Evolutionary conservation across 441 rosid genomes (phyloP), one percentile per base, ranked within the genome.

Genomic region (Syzygium syzygioides): DNA sequence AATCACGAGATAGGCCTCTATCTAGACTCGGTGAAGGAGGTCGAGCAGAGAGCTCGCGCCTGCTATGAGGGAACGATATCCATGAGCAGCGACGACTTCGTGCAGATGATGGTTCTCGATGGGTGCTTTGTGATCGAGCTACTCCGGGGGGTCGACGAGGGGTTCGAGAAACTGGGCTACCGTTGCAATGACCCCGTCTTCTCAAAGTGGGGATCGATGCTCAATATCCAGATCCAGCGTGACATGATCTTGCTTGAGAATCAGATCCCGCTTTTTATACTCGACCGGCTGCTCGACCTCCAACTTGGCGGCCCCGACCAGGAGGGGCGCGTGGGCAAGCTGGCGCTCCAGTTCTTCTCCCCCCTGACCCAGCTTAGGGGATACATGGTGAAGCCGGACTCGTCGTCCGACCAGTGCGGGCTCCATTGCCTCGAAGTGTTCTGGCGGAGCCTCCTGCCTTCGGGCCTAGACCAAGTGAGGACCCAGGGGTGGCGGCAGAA

Each of bases 191-290:
- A 66, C 45, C 79, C 45, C 13, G 0, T 66, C 45, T 66, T 66
- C 79, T 66, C 79, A 3, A 17, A 4, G 25, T 4, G 79, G 25
- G 25, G 23, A 66, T 66, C 12, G 12, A 17, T 66, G 41, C 25
- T 32, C 34, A 32, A 32, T 32, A 32, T 32, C 34, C 34, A 5
- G 79, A 66, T 32, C 79, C 45, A 0, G 14, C 91, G 96, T 86
- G 99, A 97, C 87, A 96, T 96, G 99, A 93, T 96, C 88, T 95
- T 97, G 97, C 89, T 97, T 20, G 99, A 96, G 88, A 96, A 97
- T 55, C 99, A 96, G 89, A 90, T 96, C 89, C 98, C 99, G 2
- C 89, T 96, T 19, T 97, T 96, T 32, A 85, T 95, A 34, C 96
- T 96, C 45, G 95, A 97, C 89, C 91, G 92, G 68, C 92, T 97